Evolutionary conservation across 306 rosid genomes (phyloP), one percentile per base, ranked within the genome.

Genomic region (Prunus fruticosa): DNA sequence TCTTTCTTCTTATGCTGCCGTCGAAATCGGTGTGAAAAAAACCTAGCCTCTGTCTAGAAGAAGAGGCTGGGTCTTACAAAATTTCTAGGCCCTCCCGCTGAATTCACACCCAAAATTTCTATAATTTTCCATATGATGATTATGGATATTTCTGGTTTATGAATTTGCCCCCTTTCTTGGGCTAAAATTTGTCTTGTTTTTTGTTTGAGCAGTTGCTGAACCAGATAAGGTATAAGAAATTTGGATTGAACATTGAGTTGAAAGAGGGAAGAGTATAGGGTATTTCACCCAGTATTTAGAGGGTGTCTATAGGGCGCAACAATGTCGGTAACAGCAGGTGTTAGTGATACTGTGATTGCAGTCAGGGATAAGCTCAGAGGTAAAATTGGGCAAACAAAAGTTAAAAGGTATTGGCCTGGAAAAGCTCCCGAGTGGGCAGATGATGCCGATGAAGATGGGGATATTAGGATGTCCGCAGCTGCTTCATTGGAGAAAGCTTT

Each of bases 321-420:
- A 6, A 92, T 95, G 98, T 95, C 98, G 20, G 98, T 95, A 79
- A 95, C 97, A 4, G 98, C 98, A 14, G 98, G 98, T 63, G 98
- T 95, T 80, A 95, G 97, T 60, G 97, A 95, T 83, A 82, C 97
- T 3, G 69, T 90, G 43, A 92, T 95, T 75, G 89, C 98, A 19
- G 60, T 95, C 27, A 88, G 98, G 86, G 98, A 95, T 73, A 95
- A 95, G 78, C 96, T 95, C 11, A 84, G 91, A 61, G 98, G 98
- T 81, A 95, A 90, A 90, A 95, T 95, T 72, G 97, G 97, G 54
- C 93, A 89, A 82, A 95, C 97, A 1, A 95, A 90, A 67, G 97
- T 95, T 45, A 87, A 86, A 77, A 85, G 97, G 75, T 95, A 95
- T 82, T 95, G 98, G 98, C 98, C 98, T 0, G 98, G 98, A 67